Evolutionary conservation across 805 yeast genomes (phyloP).

Genomic region (Lachancea sp.): DNA sequence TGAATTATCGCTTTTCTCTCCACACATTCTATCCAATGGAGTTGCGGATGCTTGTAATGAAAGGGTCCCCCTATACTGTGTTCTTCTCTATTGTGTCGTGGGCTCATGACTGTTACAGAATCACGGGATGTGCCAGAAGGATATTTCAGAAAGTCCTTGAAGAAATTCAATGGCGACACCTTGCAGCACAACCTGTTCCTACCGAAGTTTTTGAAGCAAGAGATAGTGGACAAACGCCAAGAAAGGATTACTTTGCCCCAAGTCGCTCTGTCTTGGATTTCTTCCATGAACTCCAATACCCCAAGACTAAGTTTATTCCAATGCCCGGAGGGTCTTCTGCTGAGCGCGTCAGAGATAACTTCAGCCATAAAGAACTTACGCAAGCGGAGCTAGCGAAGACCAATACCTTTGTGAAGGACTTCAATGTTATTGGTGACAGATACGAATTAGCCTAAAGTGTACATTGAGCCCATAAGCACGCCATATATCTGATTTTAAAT

Average conservation of each 20-base stretch:
- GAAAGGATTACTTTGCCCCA: slow-evolving; percentile 52
- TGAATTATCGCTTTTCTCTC: slow-evolving; percentile 68
- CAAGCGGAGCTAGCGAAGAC: slow-evolving; percentile 25
- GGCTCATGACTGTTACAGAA: slow-evolving; percentile 50
- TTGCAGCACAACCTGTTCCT: slow-evolving; percentile 46
- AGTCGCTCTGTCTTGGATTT: slow-evolving; percentile 62
- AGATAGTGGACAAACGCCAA: slow-evolving; percentile 45
- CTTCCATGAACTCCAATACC: slow-evolving; percentile 37
- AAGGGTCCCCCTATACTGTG: slow-evolving; percentile 61
- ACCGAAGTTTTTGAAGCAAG: slow-evolving; percentile 42
- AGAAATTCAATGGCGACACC: slow-evolving; percentile 55
- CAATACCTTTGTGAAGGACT: slow-evolving; percentile 37
- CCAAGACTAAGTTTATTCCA: slow-evolving; percentile 54
- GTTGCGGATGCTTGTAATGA: slow-evolving; percentile 53
- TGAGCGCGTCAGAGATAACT: slow-evolving; percentile 56
- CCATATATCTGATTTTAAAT: too few species aligned
- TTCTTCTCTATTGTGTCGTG: slow-evolving; percentile 81
- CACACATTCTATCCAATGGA: slow-evolving; percentile 59
- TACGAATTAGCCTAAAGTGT: slow-evolving; percentile 31
- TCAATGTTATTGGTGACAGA: slow-evolving; percentile 52
- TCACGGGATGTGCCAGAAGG: slow-evolving; percentile 45
- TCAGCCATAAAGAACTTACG: neutral
- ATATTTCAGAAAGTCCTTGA: slow-evolving; percentile 49
- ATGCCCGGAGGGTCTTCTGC: slow-evolving; percentile 71
- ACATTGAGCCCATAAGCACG: too few species aligned